A percentile compares a stretch with the other conserved stretches of the same genome.
phyloP scores from a whole-genome alignment of 2,329 filamentous ascomycete genomes.

The Fusarium sp. region DNA sequence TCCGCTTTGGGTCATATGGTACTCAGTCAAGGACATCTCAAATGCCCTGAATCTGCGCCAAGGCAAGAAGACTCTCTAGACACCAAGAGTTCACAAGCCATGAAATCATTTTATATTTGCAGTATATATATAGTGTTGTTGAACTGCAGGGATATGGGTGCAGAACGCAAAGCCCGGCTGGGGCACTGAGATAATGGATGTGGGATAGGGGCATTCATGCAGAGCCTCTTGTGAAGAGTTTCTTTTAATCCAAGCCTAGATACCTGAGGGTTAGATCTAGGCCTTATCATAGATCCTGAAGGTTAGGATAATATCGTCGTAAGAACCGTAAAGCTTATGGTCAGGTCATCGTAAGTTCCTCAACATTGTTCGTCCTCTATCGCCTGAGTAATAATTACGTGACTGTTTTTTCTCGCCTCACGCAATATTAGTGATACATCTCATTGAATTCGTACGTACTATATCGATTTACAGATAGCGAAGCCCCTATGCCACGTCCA shows the following conservation, averaged over 20 bases:
- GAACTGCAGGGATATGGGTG: too few species aligned
- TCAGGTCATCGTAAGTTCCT: neutral
- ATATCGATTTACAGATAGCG: neutral
- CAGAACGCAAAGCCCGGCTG: neutral
- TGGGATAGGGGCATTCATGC: neutral
- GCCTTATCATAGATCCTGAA: neutral
- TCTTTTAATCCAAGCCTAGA: neutral
- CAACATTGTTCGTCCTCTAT: neutral
- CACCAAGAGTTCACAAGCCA: neutral
- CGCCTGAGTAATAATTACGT: too few species aligned
- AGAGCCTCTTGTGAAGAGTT: neutral
- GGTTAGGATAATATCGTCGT: neutral
- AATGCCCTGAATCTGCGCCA: conserved; percentile 57
- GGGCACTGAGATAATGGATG: neutral
- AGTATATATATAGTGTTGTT: neutral
- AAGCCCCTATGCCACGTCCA: neutral
- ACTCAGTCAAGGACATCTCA: conserved; percentile 64
- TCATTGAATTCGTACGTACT: neutral
- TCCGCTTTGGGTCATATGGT: conserved; percentile 67
- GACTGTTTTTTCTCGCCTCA: neutral
- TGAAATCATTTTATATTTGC: neutral
- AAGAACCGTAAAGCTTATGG: neutral
- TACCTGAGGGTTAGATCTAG: neutral
- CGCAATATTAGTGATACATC: neutral
- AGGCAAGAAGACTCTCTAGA: conserved; percentile 45